phyloP scores from a whole-genome alignment of 2,329 filamentous ascomycete genomes.

The Epicoccum sorghinum region DNA sequence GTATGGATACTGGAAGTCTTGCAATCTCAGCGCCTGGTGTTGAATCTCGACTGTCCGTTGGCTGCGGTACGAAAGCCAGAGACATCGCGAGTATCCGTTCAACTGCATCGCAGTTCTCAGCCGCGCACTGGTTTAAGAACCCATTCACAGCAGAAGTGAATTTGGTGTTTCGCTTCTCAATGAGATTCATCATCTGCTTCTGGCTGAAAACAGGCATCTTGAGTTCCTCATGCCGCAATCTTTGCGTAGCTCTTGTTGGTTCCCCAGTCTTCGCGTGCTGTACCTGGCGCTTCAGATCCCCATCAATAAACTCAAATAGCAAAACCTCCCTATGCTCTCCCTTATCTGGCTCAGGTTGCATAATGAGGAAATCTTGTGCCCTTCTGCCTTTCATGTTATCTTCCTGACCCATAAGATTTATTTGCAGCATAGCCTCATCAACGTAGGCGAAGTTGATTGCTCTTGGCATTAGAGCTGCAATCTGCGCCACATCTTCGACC shows the following conservation, averaged over 20 bases:
- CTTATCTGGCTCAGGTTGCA: conserved; percentile 44
- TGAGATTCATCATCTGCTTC: conserved; percentile 86
- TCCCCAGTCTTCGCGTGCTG: conserved; percentile 74
- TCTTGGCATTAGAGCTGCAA: conserved; percentile 77
- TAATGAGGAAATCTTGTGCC: conserved; percentile 53
- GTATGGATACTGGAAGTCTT: conserved; percentile 72
- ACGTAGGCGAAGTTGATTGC: conserved; percentile 86
- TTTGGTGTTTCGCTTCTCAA: conserved; percentile 86
- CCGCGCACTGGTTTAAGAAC: conserved; percentile 77
- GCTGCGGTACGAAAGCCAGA: conserved; percentile 67
- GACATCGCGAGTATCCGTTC: conserved; percentile 66
- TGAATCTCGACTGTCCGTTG: conserved; percentile 53
- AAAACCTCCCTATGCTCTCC: conserved; percentile 70
- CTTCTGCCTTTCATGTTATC: conserved; percentile 66
- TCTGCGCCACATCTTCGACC: conserved; percentile 80
- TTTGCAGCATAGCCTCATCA: conserved; percentile 80
- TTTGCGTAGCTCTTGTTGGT: conserved; percentile 69
- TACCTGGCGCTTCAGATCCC: conserved; percentile 83
- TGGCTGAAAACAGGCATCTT: conserved; percentile 94
- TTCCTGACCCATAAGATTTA: conserved; percentile 75
- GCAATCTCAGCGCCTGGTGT: conserved; percentile 51
- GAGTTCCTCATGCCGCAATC: conserved; percentile 76
- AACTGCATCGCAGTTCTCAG: conserved; percentile 70
- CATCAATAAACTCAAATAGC: conserved; percentile 91
- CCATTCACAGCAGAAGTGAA: conserved; percentile 77